phyloP scores from a whole-genome alignment of 2,329 filamentous ascomycete genomes.

The Drechmeria coniospora region DNA sequence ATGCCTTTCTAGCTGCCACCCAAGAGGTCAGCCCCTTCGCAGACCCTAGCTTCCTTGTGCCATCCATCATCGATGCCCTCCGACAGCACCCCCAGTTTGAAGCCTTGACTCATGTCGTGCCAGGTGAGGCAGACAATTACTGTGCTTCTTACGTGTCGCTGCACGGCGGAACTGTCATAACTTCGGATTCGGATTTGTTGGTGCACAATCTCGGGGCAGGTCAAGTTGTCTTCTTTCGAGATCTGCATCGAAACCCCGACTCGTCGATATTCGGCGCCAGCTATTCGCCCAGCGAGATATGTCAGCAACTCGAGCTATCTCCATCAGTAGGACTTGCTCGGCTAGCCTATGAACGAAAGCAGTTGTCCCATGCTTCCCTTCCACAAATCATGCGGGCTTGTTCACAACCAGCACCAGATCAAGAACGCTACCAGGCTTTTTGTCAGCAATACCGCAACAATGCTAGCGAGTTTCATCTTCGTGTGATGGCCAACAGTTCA shows the following conservation, averaged over 20 bases:
- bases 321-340: constrained; percentile 12
- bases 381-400: constrained; percentile 15
- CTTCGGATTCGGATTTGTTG: constrained; percentile 77
- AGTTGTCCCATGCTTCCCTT: constrained; percentile 13
- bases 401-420: constrained; percentile 7
- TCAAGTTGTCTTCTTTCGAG: constrained; percentile 51
- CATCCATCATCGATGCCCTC: constrained; percentile 60
- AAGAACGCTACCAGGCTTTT: constrained; percentile 13
- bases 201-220: constrained; percentile 56
- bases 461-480: background rate
- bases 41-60: constrained; percentile 58
- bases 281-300: constrained; percentile 22
- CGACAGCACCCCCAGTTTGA: constrained; percentile 24
- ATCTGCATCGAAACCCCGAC: constrained; percentile 30
- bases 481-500: constrained; percentile 3
- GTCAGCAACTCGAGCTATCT: constrained; percentile 25
- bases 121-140: constrained; percentile 72
- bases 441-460: constrained; percentile 16
- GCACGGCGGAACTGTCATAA: constrained; percentile 45
- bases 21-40: constrained; percentile 19
- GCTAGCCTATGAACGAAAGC: constrained; percentile 20
- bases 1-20: constrained; percentile 11
- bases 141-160: constrained; percentile 52
- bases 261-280: constrained; percentile 10
- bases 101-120: constrained; percentile 41